Conservation (phyloP, 345 rosid species). For the Salix suchowensis region DNA sequence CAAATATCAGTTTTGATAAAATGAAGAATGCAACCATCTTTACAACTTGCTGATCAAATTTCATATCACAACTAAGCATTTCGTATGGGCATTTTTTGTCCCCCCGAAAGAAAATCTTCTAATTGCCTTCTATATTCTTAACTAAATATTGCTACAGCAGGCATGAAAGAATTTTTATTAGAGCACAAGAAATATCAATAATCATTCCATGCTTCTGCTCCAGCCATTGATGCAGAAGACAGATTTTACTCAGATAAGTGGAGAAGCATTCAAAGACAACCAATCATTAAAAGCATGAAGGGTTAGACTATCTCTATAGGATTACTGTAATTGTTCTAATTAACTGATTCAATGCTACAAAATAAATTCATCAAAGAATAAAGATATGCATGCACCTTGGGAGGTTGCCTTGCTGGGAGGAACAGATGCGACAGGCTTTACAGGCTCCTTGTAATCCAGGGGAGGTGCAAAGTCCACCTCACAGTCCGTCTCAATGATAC, state of each 20-base stretch:
- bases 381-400: conserved; percentile 47
- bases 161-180: background rate
- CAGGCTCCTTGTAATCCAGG: conserved; percentile 95
- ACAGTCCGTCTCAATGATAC: conserved; percentile 99
- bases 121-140: background rate
- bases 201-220: background rate
- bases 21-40: background rate
- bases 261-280: background rate
- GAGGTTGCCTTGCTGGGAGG: conserved; percentile 45
- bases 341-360: background rate
- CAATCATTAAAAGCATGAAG: background rate
- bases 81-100: background rate
- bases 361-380: background rate
- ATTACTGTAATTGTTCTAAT: background rate
- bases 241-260: background rate
- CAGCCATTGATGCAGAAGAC: background rate
- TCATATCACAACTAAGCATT: background rate
- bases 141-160: background rate
- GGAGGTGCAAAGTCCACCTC: conserved; percentile 99
- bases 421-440: conserved; percentile 47
- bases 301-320: background rate
- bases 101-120: background rate
- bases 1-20: background rate
- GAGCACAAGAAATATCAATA: background rate
- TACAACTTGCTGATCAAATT: background rate